These are phyloP conservation scores for Exophiala xenobiotica DNA, from an alignment of 2,329 filamentous ascomycete species.

Conservation along the genomic window DNA sequence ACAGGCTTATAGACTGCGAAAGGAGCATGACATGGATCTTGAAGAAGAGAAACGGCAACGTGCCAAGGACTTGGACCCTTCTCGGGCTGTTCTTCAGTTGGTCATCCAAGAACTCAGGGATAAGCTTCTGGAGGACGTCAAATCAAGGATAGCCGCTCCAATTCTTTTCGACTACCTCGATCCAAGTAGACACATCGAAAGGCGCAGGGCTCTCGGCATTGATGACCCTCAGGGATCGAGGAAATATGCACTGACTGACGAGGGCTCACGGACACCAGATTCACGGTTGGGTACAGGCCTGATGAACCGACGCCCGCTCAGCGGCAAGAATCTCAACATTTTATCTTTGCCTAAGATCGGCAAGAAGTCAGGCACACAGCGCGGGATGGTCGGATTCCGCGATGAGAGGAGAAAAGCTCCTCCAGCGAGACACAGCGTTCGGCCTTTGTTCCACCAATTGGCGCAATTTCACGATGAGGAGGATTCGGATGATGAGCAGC, in stretches of 20 bases:
- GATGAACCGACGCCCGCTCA: slow-evolving; percentile 39
- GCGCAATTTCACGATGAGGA: slow-evolving; percentile 74
- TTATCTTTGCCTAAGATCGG: slow-evolving; percentile 71
- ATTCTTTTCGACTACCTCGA: slow-evolving; percentile 78
- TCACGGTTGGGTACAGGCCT: slow-evolving; percentile 43
- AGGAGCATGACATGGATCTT: slow-evolving; percentile 75
- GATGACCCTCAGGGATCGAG: slow-evolving; percentile 64
- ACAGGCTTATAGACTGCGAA: slow-evolving; percentile 51
- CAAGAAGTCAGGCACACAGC: slow-evolving; percentile 60
- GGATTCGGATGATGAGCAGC: slow-evolving; percentile 82
- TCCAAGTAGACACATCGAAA: slow-evolving; percentile 75
- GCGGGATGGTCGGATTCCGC: slow-evolving; percentile 62
- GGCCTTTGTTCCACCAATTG: slow-evolving; percentile 78
- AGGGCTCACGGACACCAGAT: slow-evolving; percentile 63
- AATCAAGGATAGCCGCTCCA: slow-evolving; percentile 79
- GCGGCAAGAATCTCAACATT: slow-evolving; percentile 52
- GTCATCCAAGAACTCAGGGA: slow-evolving; percentile 78
- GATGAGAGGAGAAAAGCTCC: slow-evolving; percentile 64
- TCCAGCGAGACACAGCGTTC: slow-evolving; percentile 62
- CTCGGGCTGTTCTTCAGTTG: slow-evolving; percentile 74
- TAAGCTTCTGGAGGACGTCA: slow-evolving; percentile 85
- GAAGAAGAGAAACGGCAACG: slow-evolving; percentile 88
- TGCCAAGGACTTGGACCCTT: slow-evolving; percentile 87
- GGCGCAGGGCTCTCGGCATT: slow-evolving; percentile 75
- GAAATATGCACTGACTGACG: slow-evolving; percentile 60